phyloP scores from a whole-genome alignment of 805 yeast species.

The Monosporozyma yasuniensis region DNA sequence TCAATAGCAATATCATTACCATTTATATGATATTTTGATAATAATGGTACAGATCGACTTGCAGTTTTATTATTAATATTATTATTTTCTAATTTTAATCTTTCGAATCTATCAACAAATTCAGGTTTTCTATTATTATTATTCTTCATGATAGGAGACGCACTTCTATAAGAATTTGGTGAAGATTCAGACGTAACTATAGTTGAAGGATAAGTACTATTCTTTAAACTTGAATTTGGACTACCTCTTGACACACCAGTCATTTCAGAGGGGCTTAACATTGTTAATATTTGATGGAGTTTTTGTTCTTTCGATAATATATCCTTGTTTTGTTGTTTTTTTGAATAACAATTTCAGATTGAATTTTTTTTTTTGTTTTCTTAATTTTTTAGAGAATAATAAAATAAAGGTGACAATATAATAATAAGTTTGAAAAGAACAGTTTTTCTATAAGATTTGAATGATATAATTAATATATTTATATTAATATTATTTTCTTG shows the following conservation, averaged over 20 bases:
- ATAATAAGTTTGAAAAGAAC: no score
- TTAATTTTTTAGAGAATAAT: no score
- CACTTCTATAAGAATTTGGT: neutral
- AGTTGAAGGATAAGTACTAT: neutral
- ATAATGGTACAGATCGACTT: constrained; percentile 4
- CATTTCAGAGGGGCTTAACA: constrained; percentile 3
- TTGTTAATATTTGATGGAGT: neutral
- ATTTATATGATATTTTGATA: neutral
- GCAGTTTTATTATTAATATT: no score
- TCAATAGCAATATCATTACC: constrained; percentile 1
- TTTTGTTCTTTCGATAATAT: neutral
- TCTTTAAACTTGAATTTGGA: neutral
- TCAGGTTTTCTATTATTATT: neutral
- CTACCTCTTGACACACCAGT: neutral
- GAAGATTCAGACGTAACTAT: neutral
- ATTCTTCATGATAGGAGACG: neutral
- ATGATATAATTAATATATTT: no score
- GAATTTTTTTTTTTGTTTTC: no score
- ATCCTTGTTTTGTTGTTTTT: neutral
- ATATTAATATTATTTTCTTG: no score
- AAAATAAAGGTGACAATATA: no score
- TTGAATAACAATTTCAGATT: neutral
- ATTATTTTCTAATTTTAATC: constrained; percentile 1
- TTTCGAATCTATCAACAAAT: constrained; percentile 3
- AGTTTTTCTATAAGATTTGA: no score